Conservation (phyloP, 306 rosid genomes). For the Notholithocarpus densiflorus region DNA sequence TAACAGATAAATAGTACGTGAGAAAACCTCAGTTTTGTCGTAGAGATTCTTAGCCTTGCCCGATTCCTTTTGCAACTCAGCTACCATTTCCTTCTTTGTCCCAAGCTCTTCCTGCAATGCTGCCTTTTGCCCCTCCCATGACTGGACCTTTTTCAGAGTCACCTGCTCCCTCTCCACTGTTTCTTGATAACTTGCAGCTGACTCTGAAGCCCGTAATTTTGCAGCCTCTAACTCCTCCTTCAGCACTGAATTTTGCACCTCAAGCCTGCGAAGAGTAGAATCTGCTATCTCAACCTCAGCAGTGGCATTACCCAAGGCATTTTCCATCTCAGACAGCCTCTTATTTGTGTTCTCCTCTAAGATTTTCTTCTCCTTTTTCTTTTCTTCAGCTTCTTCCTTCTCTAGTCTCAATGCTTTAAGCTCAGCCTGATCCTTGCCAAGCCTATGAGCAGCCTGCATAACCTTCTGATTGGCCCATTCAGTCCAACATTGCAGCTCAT, state of each 20-base stretch:
- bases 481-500: conserved; percentile 49
- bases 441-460: conserved; percentile 58
- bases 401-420: conserved; percentile 50
- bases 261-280: conserved; percentile 23
- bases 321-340: conserved; percentile 57
- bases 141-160: conserved; percentile 33
- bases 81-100: conserved; percentile 41
- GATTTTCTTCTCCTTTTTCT: conserved; percentile 34
- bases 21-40: conserved; percentile 50
- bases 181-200: conserved; percentile 31
- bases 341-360: conserved; percentile 49
- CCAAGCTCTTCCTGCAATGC: conserved; percentile 48
- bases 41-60: conserved; percentile 36
- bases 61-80: conserved; percentile 35
- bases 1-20: neutral
- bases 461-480: conserved; percentile 58
- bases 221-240: conserved; percentile 43
- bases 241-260: conserved; percentile 40
- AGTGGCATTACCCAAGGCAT: conserved; percentile 44
- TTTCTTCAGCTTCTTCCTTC: conserved; percentile 34
- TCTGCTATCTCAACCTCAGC: conserved; percentile 39
- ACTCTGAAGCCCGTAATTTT: conserved; percentile 33
- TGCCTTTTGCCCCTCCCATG: conserved; percentile 37
- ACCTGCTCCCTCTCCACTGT: conserved; percentile 49
- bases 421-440: conserved; percentile 36